Evolutionary conservation across 768 basidiomycete genomes (phyloP).

Genomic region (Leucosporidium creatinivorum): DNA sequence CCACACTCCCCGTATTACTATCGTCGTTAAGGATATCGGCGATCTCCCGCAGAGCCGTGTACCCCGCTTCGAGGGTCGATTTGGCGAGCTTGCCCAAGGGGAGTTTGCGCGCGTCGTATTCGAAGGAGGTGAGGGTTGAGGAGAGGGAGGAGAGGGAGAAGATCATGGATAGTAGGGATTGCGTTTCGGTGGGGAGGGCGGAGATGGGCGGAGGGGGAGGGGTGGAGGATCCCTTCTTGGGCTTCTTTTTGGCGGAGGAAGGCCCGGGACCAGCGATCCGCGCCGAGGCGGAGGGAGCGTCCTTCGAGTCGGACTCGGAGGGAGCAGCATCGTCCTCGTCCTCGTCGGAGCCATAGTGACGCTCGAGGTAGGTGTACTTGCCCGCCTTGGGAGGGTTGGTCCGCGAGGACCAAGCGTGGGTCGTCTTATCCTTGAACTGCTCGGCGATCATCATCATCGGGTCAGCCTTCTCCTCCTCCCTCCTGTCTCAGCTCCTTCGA

Average conservation of each 20-base stretch:
- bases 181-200: not conserved
- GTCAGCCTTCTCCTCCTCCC: not conserved
- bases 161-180: not conserved
- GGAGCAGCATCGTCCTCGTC: not conserved
- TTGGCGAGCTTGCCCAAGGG: not conserved
- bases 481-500: not conserved
- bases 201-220: not conserved
- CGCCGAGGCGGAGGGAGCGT: not conserved
- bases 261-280: not conserved
- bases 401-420: not conserved
- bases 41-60: not conserved
- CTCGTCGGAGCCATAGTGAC: not conserved
- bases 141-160: not conserved
- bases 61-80: not conserved
- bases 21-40: not conserved
- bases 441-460: not conserved
- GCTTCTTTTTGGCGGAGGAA: not conserved
- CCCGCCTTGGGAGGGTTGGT: not conserved
- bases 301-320: too few species aligned
- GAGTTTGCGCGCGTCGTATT: not conserved
- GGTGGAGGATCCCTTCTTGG: not conserved
- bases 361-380: conserved; percentile 3
- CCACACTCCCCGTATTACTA: not conserved
- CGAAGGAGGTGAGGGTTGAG: not conserved
- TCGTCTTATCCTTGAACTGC: conserved; percentile 4